Base-by-base conservation (phyloP, 805 yeast species). In the Jamesozyma jinghongensis region DNA sequence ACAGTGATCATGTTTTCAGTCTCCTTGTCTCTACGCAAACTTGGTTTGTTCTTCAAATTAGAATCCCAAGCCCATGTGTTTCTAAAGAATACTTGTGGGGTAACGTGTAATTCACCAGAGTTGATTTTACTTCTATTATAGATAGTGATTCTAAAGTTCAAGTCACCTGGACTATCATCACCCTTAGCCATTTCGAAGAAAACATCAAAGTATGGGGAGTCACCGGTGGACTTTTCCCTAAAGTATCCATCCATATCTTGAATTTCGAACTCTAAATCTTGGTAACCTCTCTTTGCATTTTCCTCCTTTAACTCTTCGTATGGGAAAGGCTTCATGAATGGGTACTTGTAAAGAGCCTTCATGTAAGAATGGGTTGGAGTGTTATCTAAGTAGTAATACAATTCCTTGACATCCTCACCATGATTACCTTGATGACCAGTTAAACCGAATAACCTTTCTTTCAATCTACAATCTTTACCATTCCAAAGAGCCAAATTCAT, bases 341-440 rank as follows among this genome's bases (percentile, higher is more conserved):
- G 95, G 58, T 87, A 87, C 68, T 88, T 88, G 73, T 87, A 87
- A 43, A 85, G 70, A 52, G 80, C 85, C 67, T 88, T 87, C 83
- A 85, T 82, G 65, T 86, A 87, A 28, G 94, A 80, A 65, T 87
- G 96, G 5, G 95, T 74, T 6, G 97, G 97, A 11, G 94, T 84
- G 63, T 85, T 87, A 65, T 87, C 97, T 45, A 87, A 70, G 56
- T 87, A 86, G 58, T 77, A 87, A 59, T 84, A 84, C 49, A 79
- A 61, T 56, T 84, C 94, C 65, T 87, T 87, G 45, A 85, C 95
- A 60, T 87, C 97, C 59, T 87, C 97, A 41, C 97, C 97, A 61
- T 87, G 97, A 60, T 88, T 88, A 11, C 96, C 97, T 59, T 87
- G 88, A 12, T 85, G 86, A 38, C 94, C 94, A 20, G 95, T 86